Conservation (phyloP, 176 grass and related monocot species). For the Saccharum officinarum region DNA sequence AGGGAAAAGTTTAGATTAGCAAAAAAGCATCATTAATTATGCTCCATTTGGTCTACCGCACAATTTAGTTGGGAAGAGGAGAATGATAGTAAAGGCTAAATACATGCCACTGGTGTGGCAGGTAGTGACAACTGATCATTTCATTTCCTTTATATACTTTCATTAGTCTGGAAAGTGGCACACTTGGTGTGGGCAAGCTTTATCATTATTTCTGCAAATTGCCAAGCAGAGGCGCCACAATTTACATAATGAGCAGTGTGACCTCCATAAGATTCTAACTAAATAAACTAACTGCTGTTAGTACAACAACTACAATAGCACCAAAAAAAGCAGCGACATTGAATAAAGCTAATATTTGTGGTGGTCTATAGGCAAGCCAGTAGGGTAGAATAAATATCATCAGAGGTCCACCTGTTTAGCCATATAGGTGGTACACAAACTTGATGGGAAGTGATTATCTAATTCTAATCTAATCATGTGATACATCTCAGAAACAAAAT, state of each 20-base stretch:
- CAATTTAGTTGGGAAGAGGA: constrained; percentile 38
- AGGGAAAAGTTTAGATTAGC: constrained; percentile 24
- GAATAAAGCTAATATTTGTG: constrained; percentile 2
- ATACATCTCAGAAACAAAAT: constrained; percentile 8
- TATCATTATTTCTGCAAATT: constrained; percentile 8
- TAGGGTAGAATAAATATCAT: constrained; percentile 24
- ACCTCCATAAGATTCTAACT: neutral
- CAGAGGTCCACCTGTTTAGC: constrained; percentile 18
- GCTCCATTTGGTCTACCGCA: constrained; percentile 30
- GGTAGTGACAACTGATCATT: constrained; percentile 37
- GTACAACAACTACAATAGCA: neutral
- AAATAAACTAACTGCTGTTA: constrained; percentile 4
- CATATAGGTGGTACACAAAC: constrained; percentile 12
- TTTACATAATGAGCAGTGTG: constrained; percentile 11
- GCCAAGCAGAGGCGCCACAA: neutral
- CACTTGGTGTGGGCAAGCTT: constrained; percentile 28
- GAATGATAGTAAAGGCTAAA: constrained; percentile 46
- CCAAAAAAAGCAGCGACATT: neutral
- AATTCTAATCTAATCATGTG: constrained; percentile 21
- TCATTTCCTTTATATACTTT: constrained; percentile 34
- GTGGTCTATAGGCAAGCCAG: constrained; percentile 16
- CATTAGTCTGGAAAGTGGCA: constrained; percentile 39
- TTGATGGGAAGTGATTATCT: constrained; percentile 31
- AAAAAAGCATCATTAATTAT: constrained; percentile 28
- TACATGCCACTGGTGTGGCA: constrained; percentile 22